These are phyloP conservation scores for Sarcomyxa edulis DNA, from an alignment of 768 basidiomycete species.

Conservation along the genomic window DNA sequence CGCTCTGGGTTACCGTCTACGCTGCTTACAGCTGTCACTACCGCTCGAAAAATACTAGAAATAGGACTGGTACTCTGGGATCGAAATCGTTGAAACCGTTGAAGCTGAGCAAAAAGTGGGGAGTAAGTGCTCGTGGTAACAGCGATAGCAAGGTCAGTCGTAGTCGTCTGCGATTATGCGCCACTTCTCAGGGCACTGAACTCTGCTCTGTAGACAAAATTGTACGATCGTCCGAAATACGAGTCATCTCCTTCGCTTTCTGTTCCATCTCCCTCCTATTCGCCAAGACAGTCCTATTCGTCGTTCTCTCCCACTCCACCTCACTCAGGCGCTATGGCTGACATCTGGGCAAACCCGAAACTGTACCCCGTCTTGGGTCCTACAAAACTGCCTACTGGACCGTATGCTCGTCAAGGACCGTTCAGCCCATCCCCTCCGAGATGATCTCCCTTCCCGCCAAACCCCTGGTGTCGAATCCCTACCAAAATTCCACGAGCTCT, in stretches of 20 bases:
- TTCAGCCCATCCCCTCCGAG: too few relatives aligned
- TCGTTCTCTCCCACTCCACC: slow-evolving; percentile 2
- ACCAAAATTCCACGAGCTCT: too few relatives aligned
- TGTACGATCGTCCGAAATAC: neutral
- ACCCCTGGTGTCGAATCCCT: too few relatives aligned
- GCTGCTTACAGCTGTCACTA: slow-evolving; percentile 8
- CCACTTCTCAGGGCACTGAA: slow-evolving; percentile 4
- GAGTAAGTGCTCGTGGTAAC: neutral
- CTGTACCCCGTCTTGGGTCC: slow-evolving; percentile 11
- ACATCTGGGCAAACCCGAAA: slow-evolving; percentile 9
- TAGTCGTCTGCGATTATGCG: neutral
- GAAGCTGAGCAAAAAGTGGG: neutral
- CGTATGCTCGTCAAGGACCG: too few relatives aligned
- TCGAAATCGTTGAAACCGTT: neutral
- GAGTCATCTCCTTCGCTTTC: neutral
- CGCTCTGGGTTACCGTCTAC: slow-evolving; percentile 4
- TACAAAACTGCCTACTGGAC: neutral
- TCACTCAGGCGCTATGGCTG: slow-evolving; percentile 1
- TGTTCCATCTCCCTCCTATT: neutral
- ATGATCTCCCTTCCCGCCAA: too few relatives aligned
- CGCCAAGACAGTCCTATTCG: neutral
- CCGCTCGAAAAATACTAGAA: slow-evolving; percentile 3
- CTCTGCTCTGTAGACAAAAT: slow-evolving; percentile 1
- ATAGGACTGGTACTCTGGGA: slow-evolving; percentile 1
- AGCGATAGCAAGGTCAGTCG: neutral